phyloP scores from a whole-genome alignment of 1,139 yeast genomes.

The Suzukiozyma palmioleophila region DNA sequence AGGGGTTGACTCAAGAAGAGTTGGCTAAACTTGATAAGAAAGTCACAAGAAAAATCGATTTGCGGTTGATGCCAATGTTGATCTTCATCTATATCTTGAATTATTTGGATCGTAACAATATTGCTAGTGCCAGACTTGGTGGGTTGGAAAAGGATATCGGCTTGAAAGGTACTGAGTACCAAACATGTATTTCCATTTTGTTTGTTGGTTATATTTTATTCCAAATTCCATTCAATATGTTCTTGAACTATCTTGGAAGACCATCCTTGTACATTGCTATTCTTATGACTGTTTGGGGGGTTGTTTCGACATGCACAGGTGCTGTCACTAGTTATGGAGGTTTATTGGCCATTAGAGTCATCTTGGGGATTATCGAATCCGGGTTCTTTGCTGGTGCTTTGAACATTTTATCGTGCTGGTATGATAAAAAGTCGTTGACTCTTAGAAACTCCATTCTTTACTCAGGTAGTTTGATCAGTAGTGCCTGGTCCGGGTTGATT shows the following conservation, averaged over 20 bases:
- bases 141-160: conserved; percentile 51
- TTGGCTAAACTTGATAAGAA: conserved; percentile 33
- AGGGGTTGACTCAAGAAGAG: conserved; percentile 30
- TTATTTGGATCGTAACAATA: conserved; percentile 56
- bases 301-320: conserved; percentile 40
- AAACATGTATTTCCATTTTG: conserved; percentile 51
- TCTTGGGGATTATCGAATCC: conserved; percentile 51
- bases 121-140: conserved; percentile 59
- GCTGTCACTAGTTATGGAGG: conserved; percentile 27
- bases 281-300: conserved; percentile 53
- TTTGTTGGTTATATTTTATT: conserved; percentile 59
- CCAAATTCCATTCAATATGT: conserved; percentile 54
- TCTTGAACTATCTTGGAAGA: conserved; percentile 44
- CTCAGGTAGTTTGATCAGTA: conserved; percentile 67
- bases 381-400: conserved; percentile 56
- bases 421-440: conserved; percentile 43
- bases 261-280: conserved; percentile 49
- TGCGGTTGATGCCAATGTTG: conserved; percentile 52
- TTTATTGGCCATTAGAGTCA: conserved; percentile 29
- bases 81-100: conserved; percentile 50
- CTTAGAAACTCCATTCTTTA: conserved; percentile 55
- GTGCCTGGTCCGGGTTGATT: conserved; percentile 79
- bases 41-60: conserved; percentile 46
- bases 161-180: conserved; percentile 47
- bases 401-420: conserved; percentile 46